Evolutionary conservation across 306 rosid species (phyloP), one percentile per base, ranked within the genome.

Genomic region (Crotalaria pallida): DNA sequence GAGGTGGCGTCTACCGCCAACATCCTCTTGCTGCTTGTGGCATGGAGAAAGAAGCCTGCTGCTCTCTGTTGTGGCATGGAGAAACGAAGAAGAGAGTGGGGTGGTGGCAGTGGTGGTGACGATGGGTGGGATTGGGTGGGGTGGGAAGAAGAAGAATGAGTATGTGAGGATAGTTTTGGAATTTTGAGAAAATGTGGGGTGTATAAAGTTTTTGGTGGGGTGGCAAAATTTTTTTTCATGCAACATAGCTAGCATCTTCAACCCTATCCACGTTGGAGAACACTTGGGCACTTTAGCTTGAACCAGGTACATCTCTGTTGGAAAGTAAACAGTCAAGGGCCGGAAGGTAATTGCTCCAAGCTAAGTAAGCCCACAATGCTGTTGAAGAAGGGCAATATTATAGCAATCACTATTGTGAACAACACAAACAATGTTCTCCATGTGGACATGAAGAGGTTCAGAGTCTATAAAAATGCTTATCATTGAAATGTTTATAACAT

Each of bases 301-400:
- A 3, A 24, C 44, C 19, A 87, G 34, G 67, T 85, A 71, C 88
- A 89, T 81, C 76, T 89, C 86, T 7, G 61, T 45, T 4, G 96
- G 96, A 27, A 89, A 87, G 50, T 85, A 76, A 3, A 89, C 89
- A 0, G 86, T 67, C 80, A 89, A 40, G 0, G 92, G 92, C 88
- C 88, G 85, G 77, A 89, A 89, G 1, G 73, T 1, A 11, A 13
- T 0, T 0, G 96, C 88, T 29, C 96, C 96, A n/a, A n/a, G n/a
- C n/a, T n/a, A 7, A 87, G 19, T 0, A 89, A 31, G 6, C 90
- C 90, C 59, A 85, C 19, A 10, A 89, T 40, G 79, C 67, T 72
- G 61, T 87, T 89, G 82, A 89, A 89, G 81, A 87, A 88, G 0
- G 96, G 96, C 3, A 89, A 23, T 12, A 80, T 0, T 38, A 82